Evolutionary conservation across 345 rosid genomes (phyloP).

Genomic region (Eucalyptus sp.): DNA sequence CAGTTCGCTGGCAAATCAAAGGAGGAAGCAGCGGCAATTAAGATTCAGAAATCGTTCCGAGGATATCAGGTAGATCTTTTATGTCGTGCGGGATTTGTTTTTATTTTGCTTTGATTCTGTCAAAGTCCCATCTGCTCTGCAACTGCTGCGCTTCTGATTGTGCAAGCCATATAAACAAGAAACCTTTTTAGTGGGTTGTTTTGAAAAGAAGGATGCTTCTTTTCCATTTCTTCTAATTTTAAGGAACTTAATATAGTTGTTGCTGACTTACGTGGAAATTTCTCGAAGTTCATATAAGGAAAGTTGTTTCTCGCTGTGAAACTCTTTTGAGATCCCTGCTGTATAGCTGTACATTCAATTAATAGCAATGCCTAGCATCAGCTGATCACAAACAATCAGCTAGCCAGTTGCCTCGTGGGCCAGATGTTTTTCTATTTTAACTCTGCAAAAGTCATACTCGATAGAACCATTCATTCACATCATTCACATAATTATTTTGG

Average conservation of each 20-base stretch:
- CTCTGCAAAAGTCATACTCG: background rate
- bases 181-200: background rate
- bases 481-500: background rate
- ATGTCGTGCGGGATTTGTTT: background rate
- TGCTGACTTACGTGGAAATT: background rate
- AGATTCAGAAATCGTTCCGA: constrained; percentile 82
- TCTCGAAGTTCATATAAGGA: background rate
- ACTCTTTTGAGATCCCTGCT: background rate
- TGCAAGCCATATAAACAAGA: background rate
- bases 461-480: background rate
- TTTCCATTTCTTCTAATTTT: background rate
- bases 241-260: background rate
- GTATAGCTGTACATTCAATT: background rate
- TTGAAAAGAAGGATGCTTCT: background rate
- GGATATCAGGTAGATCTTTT: constrained; percentile 47
- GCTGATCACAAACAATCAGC: background rate
- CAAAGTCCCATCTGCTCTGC: background rate
- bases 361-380: background rate
- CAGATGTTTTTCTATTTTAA: background rate
- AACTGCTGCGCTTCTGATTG: background rate
- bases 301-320: background rate
- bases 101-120: background rate
- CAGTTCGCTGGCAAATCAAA: constrained; percentile 49
- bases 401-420: background rate
- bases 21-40: constrained; percentile 80